These are phyloP conservation scores for Bruguiera gymnorhiza DNA, from an alignment of 345 rosid genomes.

Conservation along the genomic window DNA sequence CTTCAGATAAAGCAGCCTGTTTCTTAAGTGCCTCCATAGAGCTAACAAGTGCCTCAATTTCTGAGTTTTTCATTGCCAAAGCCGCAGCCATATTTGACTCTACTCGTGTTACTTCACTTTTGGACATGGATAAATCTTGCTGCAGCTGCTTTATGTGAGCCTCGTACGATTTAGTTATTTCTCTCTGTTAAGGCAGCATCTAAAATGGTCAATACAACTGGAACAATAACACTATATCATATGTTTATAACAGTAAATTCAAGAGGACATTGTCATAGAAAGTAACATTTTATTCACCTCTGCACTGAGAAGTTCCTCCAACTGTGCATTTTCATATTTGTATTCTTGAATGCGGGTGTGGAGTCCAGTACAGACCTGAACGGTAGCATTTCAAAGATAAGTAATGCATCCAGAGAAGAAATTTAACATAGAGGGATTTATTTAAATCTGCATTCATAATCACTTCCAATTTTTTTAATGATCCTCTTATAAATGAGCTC, in stretches of 20 bases:
- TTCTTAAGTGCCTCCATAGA: constrained; percentile 78
- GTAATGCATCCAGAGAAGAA: background rate
- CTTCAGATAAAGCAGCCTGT: constrained; percentile 80
- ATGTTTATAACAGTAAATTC: constrained; percentile 6
- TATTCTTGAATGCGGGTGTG: constrained; percentile 38
- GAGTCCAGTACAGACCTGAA: constrained; percentile 87
- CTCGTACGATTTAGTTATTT: constrained; percentile 85
- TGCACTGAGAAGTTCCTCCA: constrained; percentile 94
- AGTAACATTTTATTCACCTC: constrained; percentile 53
- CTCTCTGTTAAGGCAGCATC: constrained; percentile 63
- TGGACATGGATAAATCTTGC: constrained; percentile 68
- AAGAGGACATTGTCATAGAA: constrained; percentile 13
- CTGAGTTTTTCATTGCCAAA: constrained; percentile 84
- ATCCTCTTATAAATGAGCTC: too few relatives aligned
- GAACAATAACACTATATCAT: constrained; percentile 7
- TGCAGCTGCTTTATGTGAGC: constrained; percentile 79
- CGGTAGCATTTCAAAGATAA: constrained; percentile 11
- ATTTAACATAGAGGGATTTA: too few relatives aligned
- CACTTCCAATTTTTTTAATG: too few relatives aligned
- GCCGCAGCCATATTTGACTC: constrained; percentile 86
- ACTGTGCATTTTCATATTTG: constrained; percentile 93
- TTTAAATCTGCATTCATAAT: too few relatives aligned
- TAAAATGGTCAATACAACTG: constrained; percentile 18
- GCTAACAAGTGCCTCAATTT: constrained; percentile 76
- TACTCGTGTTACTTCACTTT: constrained; percentile 70